These are phyloP conservation scores for Kernera saxatilis DNA, from an alignment of 345 rosid genomes.

Conservation along the genomic window DNA sequence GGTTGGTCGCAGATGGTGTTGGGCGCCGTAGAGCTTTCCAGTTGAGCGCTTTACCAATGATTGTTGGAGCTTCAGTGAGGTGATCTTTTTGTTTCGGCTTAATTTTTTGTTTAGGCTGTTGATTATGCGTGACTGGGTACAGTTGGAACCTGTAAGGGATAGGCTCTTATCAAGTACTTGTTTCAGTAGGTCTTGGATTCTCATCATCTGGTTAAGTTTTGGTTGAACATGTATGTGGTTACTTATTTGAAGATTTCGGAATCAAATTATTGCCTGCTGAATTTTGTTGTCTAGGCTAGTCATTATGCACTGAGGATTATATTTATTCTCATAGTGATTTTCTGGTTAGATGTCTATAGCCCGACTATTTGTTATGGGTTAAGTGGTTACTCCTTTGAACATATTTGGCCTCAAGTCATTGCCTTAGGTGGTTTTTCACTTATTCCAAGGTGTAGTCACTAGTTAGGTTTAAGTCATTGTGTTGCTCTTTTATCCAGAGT, in stretches of 20 bases:
- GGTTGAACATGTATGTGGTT: neutral
- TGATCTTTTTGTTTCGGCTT: slow-evolving; percentile 22
- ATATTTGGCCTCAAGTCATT: neutral
- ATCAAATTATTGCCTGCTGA: neutral
- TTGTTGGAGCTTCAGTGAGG: slow-evolving; percentile 86
- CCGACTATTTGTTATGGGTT: neutral
- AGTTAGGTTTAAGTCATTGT: neutral
- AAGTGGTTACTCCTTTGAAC: neutral
- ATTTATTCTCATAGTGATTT: neutral
- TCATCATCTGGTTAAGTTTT: neutral
- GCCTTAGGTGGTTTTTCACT: neutral
- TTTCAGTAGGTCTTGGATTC: neutral
- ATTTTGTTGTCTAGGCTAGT: neutral
- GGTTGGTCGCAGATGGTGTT: slow-evolving; percentile 84
- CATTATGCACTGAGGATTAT: slow-evolving; percentile 1
- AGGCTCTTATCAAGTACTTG: neutral
- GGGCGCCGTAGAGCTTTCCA: slow-evolving; percentile 94
- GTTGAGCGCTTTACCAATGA: slow-evolving; percentile 83
- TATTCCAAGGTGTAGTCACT: neutral
- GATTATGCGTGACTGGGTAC: neutral
- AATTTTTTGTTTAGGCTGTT: neutral
- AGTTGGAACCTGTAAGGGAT: neutral
- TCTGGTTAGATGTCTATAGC: neutral
- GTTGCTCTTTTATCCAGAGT: neutral
- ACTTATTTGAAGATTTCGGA: neutral